Evolutionary conservation across 1,284 basidiomycete genomes (phyloP).

Genomic region (Coniferiporia sulphurascens): DNA sequence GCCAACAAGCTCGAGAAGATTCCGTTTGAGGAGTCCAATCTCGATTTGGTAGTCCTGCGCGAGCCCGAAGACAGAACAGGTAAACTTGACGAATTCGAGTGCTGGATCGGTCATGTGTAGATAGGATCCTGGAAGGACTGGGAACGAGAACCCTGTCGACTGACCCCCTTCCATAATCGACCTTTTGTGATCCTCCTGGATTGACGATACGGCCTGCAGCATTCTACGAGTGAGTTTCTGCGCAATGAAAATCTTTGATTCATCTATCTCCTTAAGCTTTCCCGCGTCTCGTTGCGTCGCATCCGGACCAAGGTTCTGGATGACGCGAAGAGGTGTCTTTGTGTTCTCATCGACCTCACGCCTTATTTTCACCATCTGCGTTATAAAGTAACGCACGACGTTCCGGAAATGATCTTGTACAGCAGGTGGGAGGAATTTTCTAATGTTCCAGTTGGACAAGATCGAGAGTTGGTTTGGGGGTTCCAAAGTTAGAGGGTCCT

Average conservation of each 20-base stretch:
- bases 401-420: constrained; percentile 78
- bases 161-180: constrained; percentile 56
- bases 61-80: constrained; percentile 78
- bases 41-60: constrained; percentile 80
- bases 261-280: constrained; percentile 68
- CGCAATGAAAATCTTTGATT: constrained; percentile 70
- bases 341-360: constrained; percentile 54
- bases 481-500: constrained; percentile 65
- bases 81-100: constrained; percentile 89
- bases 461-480: constrained; percentile 64
- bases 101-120: constrained; percentile 71
- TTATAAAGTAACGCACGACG: constrained; percentile 80
- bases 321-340: constrained; percentile 69
- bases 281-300: constrained; percentile 60
- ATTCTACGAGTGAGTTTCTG: constrained; percentile 81
- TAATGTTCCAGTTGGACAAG: constrained; percentile 96
- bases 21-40: constrained; percentile 85
- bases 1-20: constrained; percentile 84
- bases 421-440: constrained; percentile 82
- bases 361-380: constrained; percentile 80
- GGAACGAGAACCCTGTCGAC: constrained; percentile 70
- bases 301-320: constrained; percentile 68
- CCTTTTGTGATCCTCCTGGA: constrained; percentile 63
- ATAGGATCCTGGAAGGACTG: constrained; percentile 83
- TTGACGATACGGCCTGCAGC: constrained; percentile 65